Evolutionary conservation across 2,329 filamentous ascomycete species (phyloP).

Genomic region (Ophiostoma angusticollis): DNA sequence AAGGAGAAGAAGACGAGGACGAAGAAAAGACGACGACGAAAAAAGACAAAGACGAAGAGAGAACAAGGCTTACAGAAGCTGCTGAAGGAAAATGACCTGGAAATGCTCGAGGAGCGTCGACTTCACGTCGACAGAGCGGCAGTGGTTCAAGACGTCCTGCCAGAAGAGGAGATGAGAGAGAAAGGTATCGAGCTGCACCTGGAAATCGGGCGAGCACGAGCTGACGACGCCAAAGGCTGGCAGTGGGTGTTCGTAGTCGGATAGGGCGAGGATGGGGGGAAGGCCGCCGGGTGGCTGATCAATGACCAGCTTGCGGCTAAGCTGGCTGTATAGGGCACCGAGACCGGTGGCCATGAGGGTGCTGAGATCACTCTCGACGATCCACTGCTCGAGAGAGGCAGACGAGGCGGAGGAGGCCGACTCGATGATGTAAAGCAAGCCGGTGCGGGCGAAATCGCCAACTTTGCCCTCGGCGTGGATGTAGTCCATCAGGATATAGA

Average conservation of each 20-base stretch:
- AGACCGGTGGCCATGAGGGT: conserved; percentile 95
- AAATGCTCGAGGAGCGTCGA: conserved; percentile 93
- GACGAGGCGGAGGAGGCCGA: conserved; percentile 79
- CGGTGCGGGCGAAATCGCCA: conserved; percentile 90
- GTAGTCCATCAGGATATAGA: conserved; percentile 91
- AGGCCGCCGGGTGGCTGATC: conserved; percentile 61
- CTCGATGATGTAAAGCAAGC: conserved; percentile 90
- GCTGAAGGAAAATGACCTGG: conserved; percentile 88
- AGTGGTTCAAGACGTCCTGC: conserved; percentile 97
- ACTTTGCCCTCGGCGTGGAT: conserved; percentile 92
- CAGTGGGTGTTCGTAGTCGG: conserved; percentile 70
- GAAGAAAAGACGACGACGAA: no score
- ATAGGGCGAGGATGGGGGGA: conserved; percentile 74
- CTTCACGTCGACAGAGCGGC: conserved; percentile 80
- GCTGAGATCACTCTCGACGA: conserved; percentile 90
- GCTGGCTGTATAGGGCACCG: conserved; percentile 57
- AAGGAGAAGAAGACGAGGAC: not conserved
- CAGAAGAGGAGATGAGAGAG: conserved; percentile 91
- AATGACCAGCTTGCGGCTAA: conserved; percentile 68
- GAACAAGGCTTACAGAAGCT: conserved; percentile 56
- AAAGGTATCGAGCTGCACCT: conserved; percentile 83
- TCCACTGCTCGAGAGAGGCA: conserved; percentile 77
- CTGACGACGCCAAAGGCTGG: conserved; percentile 58
- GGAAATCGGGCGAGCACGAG: conserved; percentile 62
- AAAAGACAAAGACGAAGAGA: not conserved